phyloP scores from a whole-genome alignment of 2,329 filamentous ascomycete genomes.

The Verruconis gallopava region DNA sequence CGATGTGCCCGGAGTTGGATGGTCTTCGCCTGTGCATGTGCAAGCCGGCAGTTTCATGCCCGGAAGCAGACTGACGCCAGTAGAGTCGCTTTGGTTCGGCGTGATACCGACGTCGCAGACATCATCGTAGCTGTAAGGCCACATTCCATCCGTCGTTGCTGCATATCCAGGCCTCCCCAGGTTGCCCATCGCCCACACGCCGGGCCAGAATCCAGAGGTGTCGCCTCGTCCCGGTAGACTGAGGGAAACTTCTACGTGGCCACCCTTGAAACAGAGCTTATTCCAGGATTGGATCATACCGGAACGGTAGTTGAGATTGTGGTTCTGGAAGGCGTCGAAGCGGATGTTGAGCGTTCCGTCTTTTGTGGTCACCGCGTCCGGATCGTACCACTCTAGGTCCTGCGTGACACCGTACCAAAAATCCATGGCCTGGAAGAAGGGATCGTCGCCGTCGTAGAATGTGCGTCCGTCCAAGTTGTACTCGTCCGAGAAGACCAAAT shows the following conservation, averaged over 20 bases:
- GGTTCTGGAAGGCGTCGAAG: slow-evolving; percentile 53
- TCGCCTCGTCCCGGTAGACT: slow-evolving; percentile 56
- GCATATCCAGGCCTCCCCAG: slow-evolving; percentile 56
- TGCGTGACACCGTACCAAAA: slow-evolving; percentile 60
- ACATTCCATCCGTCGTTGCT: slow-evolving; percentile 57
- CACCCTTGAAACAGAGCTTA: slow-evolving; percentile 59
- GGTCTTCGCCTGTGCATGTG: slow-evolving; percentile 50
- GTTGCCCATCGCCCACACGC: slow-evolving; percentile 66
- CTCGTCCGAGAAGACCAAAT: slow-evolving; percentile 59
- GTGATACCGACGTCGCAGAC: slow-evolving; percentile 59
- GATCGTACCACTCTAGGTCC: slow-evolving; percentile 62
- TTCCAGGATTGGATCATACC: slow-evolving; percentile 69
- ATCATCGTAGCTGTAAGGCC: slow-evolving; percentile 61
- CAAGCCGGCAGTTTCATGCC: slow-evolving; percentile 60
- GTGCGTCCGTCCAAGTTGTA: slow-evolving; percentile 55
- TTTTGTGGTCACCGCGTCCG: slow-evolving; percentile 50
- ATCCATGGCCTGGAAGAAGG: slow-evolving; percentile 54
- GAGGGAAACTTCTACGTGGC: slow-evolving; percentile 55
- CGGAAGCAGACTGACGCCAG: slow-evolving; percentile 53
- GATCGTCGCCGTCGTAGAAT: slow-evolving; percentile 59
- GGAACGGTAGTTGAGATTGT: slow-evolving; percentile 53
- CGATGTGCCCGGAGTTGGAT: slow-evolving; percentile 51
- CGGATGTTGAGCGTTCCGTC: slow-evolving; percentile 50
- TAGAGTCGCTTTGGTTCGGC: slow-evolving; percentile 54
- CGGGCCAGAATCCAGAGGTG: slow-evolving; percentile 58